phyloP scores from a whole-genome alignment of 1,284 basidiomycete species.

The Ustilago trichophora region DNA sequence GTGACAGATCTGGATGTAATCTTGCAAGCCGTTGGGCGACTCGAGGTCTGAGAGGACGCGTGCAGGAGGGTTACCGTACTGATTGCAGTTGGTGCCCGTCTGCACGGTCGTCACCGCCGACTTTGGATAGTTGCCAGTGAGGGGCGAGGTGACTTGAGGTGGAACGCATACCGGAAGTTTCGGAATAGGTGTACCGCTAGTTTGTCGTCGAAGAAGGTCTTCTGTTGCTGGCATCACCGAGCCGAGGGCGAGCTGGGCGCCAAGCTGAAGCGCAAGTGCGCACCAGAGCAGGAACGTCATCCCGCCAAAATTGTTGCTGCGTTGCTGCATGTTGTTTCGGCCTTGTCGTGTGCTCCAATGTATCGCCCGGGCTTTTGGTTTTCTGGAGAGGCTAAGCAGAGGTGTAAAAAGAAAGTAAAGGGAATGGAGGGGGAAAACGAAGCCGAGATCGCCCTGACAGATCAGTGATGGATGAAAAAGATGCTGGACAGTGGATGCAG shows the following conservation, averaged over 20 bases:
- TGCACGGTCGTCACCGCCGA: conserved; percentile 31
- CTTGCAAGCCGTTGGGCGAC: conserved; percentile 22
- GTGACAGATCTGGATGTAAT: conserved; percentile 20
- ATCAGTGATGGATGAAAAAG: no score
- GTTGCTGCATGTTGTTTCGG: no score
- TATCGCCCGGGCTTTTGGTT: no score
- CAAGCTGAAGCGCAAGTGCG: conserved; percentile 11
- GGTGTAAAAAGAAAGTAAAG: no score
- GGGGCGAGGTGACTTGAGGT: conserved; percentile 9
- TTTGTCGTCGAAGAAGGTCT: conserved; percentile 14
- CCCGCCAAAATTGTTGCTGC: no score
- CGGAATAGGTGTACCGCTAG: neutral
- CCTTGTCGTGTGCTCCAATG: no score
- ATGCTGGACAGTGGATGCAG: no score
- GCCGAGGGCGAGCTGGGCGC: conserved; percentile 6
- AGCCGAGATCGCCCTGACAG: no score
- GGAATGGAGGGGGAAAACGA: no score
- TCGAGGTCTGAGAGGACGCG: conserved; percentile 11
- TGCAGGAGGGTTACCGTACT: conserved; percentile 21
- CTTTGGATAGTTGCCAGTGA: conserved; percentile 11
- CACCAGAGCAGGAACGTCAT: conserved; percentile 16
- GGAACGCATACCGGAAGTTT: conserved; percentile 9
- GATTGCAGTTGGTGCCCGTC: conserved; percentile 17
- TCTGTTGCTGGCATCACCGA: conserved; percentile 2
- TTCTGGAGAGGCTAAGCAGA: no score